Evolutionary conservation across 169 alveolate genomes (phyloP), one percentile per base, ranked within the genome.

Genomic region (Eimeria sp.): DNA sequence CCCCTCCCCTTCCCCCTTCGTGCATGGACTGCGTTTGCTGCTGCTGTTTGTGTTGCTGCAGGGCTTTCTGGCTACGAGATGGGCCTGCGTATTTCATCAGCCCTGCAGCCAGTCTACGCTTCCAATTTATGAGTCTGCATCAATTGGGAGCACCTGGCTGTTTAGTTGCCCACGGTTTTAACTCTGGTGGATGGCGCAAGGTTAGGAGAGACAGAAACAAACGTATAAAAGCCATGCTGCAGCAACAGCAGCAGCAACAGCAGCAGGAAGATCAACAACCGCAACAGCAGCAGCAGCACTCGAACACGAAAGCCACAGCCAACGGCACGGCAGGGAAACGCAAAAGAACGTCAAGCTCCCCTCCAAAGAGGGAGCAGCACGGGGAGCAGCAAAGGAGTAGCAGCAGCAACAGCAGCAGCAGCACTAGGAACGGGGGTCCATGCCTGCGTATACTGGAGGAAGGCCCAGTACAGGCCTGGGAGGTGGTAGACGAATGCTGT

Each of bases 71-170:
- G 95, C 89, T 67, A 57, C 34, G 65, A 27, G 89, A 78, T 9
- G 83, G 88, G 25, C 45, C 58, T 4, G 78, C 89, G 30, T 80
- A 78, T 14, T 89, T 89, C 78, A 11, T 89, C 76, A 89, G 73
- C 45, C 95, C 95, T 18, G 47, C 89, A 18, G 51, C 45, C 75
- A 82, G 76, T 30, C 72, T 30, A 43, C 40, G 72, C 4, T 94
- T 94, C 27, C 96, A 94, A 78, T 94, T 94, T 70, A 94, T 94
- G 96, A 94, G 88, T 27, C 65, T 94, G 34, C 89, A 94, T 30
- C 83, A 90, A 4, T 82, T 94, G 54, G 94, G 89, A 51, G 72
- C 51, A 25, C 20, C 40, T 45, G 70, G 88, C 89, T 80, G 92
- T 58, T 82, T 94, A 27, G 93, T 83, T 14, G 96, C 96, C 25